Evolutionary conservation across 2,329 filamentous ascomycete genomes (phyloP).

Genomic region (Curvularia verruculosa): DNA sequence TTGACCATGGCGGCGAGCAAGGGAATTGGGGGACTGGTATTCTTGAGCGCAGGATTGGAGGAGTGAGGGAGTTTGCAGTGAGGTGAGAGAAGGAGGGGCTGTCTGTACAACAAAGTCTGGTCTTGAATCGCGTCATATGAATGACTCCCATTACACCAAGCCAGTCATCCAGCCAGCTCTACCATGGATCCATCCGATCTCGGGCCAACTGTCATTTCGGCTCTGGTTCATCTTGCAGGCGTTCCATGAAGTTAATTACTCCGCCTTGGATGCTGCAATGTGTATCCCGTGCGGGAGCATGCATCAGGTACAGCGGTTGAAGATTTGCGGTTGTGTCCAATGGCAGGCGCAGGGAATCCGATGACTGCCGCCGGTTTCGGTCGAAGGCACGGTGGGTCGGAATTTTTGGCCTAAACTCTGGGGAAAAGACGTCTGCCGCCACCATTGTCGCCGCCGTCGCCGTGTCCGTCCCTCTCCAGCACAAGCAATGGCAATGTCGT

Average conservation of each 20-base stretch:
- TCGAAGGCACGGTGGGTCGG: slow-evolving; percentile 26
- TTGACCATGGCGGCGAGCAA: slow-evolving; percentile 64
- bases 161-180: slow-evolving; percentile 8
- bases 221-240: slow-evolving; percentile 1
- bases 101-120: slow-evolving; percentile 22
- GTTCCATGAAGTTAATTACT: slow-evolving; percentile 2
- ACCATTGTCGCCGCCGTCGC: slow-evolving; percentile 33
- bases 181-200: slow-evolving; percentile 27
- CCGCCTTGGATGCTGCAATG: slow-evolving; percentile 5
- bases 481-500: slow-evolving; percentile 46
- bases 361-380: slow-evolving; percentile 40
- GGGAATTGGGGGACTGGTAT: slow-evolving; percentile 3
- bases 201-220: slow-evolving; percentile 22
- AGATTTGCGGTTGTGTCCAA: slow-evolving; percentile 30
- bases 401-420: slow-evolving; percentile 21
- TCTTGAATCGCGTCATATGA: slow-evolving; percentile 33
- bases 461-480: slow-evolving; percentile 29
- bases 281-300: slow-evolving; percentile 17
- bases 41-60: background rate
- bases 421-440: slow-evolving; percentile 28
- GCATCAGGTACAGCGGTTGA: slow-evolving; percentile 33
- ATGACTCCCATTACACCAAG: slow-evolving; percentile 33
- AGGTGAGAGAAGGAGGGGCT: slow-evolving; percentile 13
- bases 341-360: slow-evolving; percentile 30
- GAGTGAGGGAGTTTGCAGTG: slow-evolving; percentile 6